Base-by-base conservation (phyloP, 495 filamentous ascomycete species). In the Penicillium taxi region DNA sequence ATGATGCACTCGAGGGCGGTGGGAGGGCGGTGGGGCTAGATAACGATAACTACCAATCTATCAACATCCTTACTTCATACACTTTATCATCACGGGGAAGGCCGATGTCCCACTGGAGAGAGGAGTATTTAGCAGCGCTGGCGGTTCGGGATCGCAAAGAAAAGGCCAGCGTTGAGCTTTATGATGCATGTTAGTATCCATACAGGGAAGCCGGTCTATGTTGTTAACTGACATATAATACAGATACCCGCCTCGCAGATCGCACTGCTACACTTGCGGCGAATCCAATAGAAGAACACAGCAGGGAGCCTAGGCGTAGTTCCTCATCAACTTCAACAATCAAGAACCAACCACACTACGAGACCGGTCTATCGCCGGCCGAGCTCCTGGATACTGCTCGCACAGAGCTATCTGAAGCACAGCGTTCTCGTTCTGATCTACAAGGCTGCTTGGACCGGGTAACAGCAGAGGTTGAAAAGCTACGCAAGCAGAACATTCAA, bases 241-340 rank as follows among this genome's bases (percentile, higher is more conserved):
- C 44, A 87, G 84, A 80, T 66, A 78, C 80, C 23, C 70, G 70
- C 33, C 75, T 90, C 15, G 76, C 77, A 33, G 82, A 85, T 60
- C 75, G 80, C 29, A 67, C 82, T 20, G 77, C 78, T 47, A 72
- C 72, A 23, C 59, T 76, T 32, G 61, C 77, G 37, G 26, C 45
- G n/a, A n/a, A n/a, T 7, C 19, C 37, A 6, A 23, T 37, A 42
- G 36, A 24, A 15, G 32, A 26, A 26, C 38, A 15, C 13, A 3
- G n/a, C 18, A 47, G 41, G 26, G 45, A 55, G 28, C 35, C 36
- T 34, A 44, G 47, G 27, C 50, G 31, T 3, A 25, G 16, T 2
- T 33, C 37, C 24, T 34, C 52, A 9, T 30, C 53, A 17, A 26
- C 49, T 27, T 24, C 44, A 18, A 19, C 52, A 12, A 28, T 55